phyloP scores from a whole-genome alignment of 768 basidiomycete species.

The Atractiella rhizophila region DNA sequence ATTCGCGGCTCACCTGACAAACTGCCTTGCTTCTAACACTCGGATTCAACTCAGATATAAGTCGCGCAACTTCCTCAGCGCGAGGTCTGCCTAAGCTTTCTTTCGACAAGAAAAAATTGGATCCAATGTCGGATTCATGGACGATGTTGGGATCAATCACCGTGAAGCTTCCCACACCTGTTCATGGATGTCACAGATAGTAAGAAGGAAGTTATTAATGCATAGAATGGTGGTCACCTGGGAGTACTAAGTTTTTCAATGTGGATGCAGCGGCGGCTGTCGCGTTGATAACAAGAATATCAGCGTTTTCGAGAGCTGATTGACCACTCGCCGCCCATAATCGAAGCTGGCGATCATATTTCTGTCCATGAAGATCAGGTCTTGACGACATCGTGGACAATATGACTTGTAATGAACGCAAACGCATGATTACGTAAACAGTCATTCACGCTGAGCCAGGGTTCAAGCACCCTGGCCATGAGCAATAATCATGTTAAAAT shows the following conservation, averaged over 20 bases:
- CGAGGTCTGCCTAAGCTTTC: conserved; percentile 54
- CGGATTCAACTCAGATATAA: conserved; percentile 66
- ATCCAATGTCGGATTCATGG: conserved; percentile 54
- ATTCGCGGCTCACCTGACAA: conserved; percentile 25
- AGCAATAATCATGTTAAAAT: no score
- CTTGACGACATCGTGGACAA: no score
- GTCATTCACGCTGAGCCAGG: no score
- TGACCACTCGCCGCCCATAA: conserved; percentile 90
- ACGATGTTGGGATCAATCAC: conserved; percentile 45
- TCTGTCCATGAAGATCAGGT: no score
- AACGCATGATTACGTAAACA: no score
- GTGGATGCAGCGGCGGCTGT: conserved; percentile 66
- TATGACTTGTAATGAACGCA: no score
- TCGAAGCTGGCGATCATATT: no score
- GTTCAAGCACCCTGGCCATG: no score
- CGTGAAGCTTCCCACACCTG: conserved; percentile 74
- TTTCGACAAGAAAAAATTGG: conserved; percentile 81
- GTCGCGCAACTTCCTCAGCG: conserved; percentile 50
- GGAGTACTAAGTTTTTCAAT: conserved; percentile 88
- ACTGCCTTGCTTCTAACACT: conserved; percentile 48
- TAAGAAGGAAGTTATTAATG: not conserved
- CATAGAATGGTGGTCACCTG: conserved; percentile 26
- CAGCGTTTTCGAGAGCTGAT: conserved; percentile 55
- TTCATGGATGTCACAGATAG: not conserved
- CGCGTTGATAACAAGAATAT: conserved; percentile 52